phyloP scores from a whole-genome alignment of 768 basidiomycete genomes.

The Vararia minispora region DNA sequence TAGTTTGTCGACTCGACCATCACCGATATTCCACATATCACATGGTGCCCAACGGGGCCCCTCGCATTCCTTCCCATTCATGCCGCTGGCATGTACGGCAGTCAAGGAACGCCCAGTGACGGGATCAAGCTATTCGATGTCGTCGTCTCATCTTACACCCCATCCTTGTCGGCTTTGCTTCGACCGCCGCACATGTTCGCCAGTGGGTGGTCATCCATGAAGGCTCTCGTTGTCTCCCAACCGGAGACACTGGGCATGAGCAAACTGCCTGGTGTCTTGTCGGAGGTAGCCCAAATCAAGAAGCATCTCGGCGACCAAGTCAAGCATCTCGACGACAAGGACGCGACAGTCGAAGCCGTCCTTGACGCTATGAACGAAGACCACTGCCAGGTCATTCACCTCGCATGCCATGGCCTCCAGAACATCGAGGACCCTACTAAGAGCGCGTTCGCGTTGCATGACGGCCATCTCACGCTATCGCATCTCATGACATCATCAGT shows the following conservation, averaged over 20 bases:
- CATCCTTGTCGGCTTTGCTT: neutral
- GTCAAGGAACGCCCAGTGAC: too few relatives aligned
- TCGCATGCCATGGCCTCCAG: conserved; percentile 8
- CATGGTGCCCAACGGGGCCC: neutral
- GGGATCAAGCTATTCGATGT: neutral
- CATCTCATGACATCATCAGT: conserved; percentile 3
- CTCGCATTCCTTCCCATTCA: neutral
- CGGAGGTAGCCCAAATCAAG: too few relatives aligned
- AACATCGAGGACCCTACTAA: conserved; percentile 1
- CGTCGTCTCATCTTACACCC: neutral
- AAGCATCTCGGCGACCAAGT: neutral
- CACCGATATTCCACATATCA: neutral
- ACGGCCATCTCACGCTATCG: conserved; percentile 6
- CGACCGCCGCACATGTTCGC: neutral
- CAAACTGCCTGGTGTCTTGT: too few relatives aligned
- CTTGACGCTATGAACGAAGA: neutral
- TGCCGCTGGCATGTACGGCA: neutral
- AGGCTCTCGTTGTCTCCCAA: too few relatives aligned
- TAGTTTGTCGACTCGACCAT: too few relatives aligned
- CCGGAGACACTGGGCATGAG: too few relatives aligned
- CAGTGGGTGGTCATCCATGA: too few relatives aligned
- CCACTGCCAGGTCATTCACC: conserved; percentile 3
- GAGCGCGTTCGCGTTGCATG: conserved; percentile 2
- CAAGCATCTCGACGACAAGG: neutral
- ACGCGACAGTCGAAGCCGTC: neutral